These are phyloP conservation scores for Ophiocordyceps polyrhachis-furcata DNA, from an alignment of 2,329 filamentous ascomycete species.

Conservation along the genomic window DNA sequence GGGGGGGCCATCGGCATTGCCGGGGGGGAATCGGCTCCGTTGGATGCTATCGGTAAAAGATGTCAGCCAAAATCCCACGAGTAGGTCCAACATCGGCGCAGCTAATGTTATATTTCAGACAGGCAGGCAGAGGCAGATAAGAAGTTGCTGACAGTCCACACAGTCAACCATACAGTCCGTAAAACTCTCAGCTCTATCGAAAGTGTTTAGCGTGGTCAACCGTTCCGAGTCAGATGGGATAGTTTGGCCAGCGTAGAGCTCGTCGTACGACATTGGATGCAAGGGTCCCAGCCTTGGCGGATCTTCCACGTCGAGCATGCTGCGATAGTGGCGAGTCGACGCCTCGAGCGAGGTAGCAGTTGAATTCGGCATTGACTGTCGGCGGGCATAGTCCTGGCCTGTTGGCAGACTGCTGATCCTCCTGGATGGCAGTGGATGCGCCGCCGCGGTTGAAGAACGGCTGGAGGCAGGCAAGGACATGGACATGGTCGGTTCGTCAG, in stretches of 20 bases:
- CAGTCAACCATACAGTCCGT: conserved; percentile 2
- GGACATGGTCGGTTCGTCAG: conserved; percentile 19
- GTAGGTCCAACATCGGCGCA: neutral
- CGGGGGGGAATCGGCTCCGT: conserved; percentile 23
- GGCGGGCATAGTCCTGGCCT: conserved; percentile 4
- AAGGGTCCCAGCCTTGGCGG: conserved; percentile 24
- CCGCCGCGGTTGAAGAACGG: conserved; percentile 4
- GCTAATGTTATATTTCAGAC: neutral
- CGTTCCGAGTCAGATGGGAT: neutral
- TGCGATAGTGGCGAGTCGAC: conserved; percentile 22
- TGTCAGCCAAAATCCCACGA: conserved; percentile 3
- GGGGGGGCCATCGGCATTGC: conserved; percentile 22
- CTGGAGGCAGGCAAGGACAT: conserved; percentile 3
- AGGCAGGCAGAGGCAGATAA: conserved; percentile 6
- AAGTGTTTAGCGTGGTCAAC: neutral
- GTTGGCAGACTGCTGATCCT: conserved; percentile 16
- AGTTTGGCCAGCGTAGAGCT: conserved; percentile 19
- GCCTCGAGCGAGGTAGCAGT: conserved; percentile 3
- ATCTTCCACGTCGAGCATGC: conserved; percentile 34
- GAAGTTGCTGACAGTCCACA: conserved; percentile 17
- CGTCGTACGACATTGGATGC: conserved; percentile 26
- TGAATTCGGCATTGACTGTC: conserved; percentile 2
- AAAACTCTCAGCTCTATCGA: neutral
- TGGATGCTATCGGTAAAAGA: conserved; percentile 19
- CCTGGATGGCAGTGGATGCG: conserved; percentile 7